phyloP scores from a whole-genome alignment of 2,329 filamentous ascomycete genomes.

The Penicillium capsulatum region DNA sequence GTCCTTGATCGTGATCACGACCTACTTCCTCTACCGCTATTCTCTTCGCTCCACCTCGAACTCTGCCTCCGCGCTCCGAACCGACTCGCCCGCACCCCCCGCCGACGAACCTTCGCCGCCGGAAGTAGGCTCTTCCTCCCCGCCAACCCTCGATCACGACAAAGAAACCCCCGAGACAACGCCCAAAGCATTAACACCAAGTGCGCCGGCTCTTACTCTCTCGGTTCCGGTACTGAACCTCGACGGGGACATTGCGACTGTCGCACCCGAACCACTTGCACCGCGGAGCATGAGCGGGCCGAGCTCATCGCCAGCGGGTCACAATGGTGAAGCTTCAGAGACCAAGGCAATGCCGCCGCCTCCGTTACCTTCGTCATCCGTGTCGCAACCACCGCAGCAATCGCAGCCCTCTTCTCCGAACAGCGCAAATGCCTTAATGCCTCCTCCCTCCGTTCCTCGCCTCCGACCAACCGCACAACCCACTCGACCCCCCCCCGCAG shows the following conservation, averaged over 20 bases:
- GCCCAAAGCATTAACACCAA: constrained; percentile 34
- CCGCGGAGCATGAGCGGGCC: constrained; percentile 6
- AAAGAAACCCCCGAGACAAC: constrained; percentile 31
- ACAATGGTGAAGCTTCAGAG: constrained; percentile 9
- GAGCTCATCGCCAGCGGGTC: constrained; percentile 4
- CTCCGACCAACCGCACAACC: constrained; percentile 23
- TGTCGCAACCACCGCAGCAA: constrained; percentile 13
- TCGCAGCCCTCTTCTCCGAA: constrained; percentile 8
- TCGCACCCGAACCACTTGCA: constrained; percentile 7
- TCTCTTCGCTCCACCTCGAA: constrained; percentile 32
- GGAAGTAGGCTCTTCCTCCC: constrained; percentile 4
- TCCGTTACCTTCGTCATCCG: constrained; percentile 6
- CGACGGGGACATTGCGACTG: constrained; percentile 16
- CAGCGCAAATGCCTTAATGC: constrained; percentile 27
- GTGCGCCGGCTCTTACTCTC: constrained; percentile 17
- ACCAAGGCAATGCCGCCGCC: constrained; percentile 8
- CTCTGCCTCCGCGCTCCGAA: constrained; percentile 9
- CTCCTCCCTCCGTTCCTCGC: constrained; percentile 33
- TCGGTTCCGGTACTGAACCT: constrained; percentile 34
- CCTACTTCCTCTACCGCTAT: constrained; percentile 40
- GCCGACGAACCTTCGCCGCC: constrained; percentile 11
- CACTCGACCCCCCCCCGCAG: constrained; percentile 15
- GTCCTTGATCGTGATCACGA: constrained; percentile 37
- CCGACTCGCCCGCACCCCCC: constrained; percentile 13
- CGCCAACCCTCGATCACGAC: constrained; percentile 10